Base-by-base conservation (phyloP, 306 rosid genomes). In the Sechiopsis laciniata region DNA sequence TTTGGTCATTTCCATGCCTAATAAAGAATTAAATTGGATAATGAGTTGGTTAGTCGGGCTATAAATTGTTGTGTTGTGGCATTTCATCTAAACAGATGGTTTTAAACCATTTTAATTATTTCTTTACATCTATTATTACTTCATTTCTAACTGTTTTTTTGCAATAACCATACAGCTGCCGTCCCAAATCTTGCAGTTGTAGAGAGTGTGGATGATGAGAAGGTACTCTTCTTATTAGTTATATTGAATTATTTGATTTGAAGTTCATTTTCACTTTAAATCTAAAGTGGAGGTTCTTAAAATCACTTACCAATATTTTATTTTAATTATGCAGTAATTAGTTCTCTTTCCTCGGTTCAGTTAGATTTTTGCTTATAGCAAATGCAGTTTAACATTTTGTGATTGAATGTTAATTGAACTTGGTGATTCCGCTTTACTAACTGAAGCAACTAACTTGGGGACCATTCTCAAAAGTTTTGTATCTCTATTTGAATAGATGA, bases 121-220 rank as follows among this genome's bases (percentile, higher is more conserved):
- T 69, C 58, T 7, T 69, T 6, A 11, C 57, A 46, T 69, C 37
- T 69, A 48, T 48, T 50, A 22, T 50, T 50, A 26, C 45, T 71
- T 71, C n/a, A 32, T 54, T 54, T 53, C 26, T 72, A 54, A 24
- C 6, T 17, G 42, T 68, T 74, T 59, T 78, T 51, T 59, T 76
- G 26, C 72, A 75, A 63, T 65, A 13, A 64, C 81, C 63, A 45
- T 46, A 54, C 86, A 87, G 98, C 86, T 55, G 88, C 83, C 59
- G 96, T 94, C 46, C 95, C 95, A 48, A 89, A 86, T 74, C 96
- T 94, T 75, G 95, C 88, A 22, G 82, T 80, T 84, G 95, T 94
- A 1, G 96, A 90, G 82, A 84, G 80, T 24, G 95, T 94, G 68
- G 96, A 94, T 79, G 95, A 90, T 73, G 87, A 81, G 79, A 94